Conservation (phyloP, 805 yeast species). For the Vanderwaltozyma polyspora region DNA sequence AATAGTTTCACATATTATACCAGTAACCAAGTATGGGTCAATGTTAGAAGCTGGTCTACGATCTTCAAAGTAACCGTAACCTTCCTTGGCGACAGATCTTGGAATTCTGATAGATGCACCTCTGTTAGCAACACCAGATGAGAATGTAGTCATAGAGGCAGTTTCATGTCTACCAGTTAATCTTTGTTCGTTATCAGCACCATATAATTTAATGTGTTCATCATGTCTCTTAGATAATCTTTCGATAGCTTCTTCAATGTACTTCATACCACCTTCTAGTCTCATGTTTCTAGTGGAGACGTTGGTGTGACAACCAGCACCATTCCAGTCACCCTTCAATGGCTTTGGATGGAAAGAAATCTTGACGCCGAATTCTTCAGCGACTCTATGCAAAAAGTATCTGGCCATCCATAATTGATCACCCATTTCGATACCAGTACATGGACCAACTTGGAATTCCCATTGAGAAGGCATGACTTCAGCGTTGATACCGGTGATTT, state of each 20-base stretch:
- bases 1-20: constrained; percentile 94
- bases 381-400: constrained; percentile 83
- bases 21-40: constrained; percentile 97
- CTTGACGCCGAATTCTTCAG: constrained; percentile 98
- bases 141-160: constrained; percentile 82
- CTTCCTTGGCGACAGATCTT: constrained; percentile 96
- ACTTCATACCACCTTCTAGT: constrained; percentile 89
- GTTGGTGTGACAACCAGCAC: constrained; percentile 99
- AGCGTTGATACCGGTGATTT: constrained; percentile 93
- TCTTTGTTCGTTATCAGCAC: constrained; percentile 90
- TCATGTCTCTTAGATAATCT: constrained; percentile 91
- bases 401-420: constrained; percentile 96
- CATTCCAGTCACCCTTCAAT: constrained; percentile 97
- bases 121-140: constrained; percentile 98
- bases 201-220: constrained; percentile 92
- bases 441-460: constrained; percentile 99
- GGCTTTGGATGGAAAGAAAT: constrained; percentile 99
- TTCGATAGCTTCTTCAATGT: constrained; percentile 83
- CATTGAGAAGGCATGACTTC: constrained; percentile 99
- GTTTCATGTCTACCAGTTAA: constrained; percentile 98
- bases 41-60: constrained; percentile 99
- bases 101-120: constrained; percentile 99
- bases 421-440: constrained; percentile 92
- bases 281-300: constrained; percentile 92
- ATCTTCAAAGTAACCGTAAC: constrained; percentile 97